Conservation (phyloP, 2,329 filamentous ascomycete genomes). For the Stagonosporopsis rhizophila region DNA sequence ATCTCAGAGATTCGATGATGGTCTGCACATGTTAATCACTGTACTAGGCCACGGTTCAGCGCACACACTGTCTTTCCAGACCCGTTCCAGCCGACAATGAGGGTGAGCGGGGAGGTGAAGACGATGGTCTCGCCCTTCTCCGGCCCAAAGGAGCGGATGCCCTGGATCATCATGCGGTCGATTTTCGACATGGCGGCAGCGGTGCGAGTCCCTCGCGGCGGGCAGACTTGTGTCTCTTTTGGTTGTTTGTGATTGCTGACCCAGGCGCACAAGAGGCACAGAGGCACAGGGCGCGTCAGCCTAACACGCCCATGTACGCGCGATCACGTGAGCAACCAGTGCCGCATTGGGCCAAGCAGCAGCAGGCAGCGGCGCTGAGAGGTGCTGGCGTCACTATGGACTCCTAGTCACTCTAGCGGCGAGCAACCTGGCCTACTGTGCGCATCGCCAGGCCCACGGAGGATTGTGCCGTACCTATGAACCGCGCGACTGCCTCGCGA, state of each 20-base stretch:
- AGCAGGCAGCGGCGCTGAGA: no score
- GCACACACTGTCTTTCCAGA: conserved; percentile 82
- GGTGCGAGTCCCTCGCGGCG: no score
- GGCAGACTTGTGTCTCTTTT: no score
- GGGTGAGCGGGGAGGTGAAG: conserved; percentile 88
- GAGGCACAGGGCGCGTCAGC: no score
- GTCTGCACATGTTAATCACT: conserved; percentile 59
- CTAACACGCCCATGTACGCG: no score
- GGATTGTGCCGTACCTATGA: conserved; percentile 8
- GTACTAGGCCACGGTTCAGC: not conserved
- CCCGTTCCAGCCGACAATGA: conserved; percentile 97
- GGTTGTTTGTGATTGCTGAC: no score
- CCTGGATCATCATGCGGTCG: conserved; percentile 86
- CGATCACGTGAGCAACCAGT: conserved; percentile 1
- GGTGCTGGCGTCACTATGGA: no score
- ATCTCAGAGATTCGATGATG: conserved; percentile 98
- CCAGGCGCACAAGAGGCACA: no score
- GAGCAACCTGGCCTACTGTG: no score
- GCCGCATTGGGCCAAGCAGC: not conserved
- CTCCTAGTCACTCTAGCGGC: no score
- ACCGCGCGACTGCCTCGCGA: not conserved
- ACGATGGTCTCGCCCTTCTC: conserved; percentile 77
- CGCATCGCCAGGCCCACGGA: not conserved
- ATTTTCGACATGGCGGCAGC: conserved; percentile 65
- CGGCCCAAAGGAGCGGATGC: conserved; percentile 87